A percentile compares a stretch with the other conserved stretches of the same genome.
phyloP scores from a whole-genome alignment of 2,329 filamentous ascomycete genomes.

The Dactylellina leptospora region DNA sequence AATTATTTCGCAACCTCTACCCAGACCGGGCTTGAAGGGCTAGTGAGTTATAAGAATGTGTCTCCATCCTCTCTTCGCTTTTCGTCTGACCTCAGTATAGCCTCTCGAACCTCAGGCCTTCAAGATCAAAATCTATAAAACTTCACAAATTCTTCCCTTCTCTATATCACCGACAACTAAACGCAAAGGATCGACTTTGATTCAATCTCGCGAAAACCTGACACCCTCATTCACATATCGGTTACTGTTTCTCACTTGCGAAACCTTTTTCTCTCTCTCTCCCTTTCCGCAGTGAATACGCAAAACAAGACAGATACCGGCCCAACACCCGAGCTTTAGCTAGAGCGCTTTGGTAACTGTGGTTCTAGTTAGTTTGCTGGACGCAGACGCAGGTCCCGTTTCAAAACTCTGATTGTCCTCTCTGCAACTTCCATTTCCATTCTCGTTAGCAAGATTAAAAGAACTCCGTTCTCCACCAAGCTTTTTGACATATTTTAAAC shows the following conservation, averaged over 20 bases:
- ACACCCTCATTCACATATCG: neutral
- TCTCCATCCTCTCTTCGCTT: neutral
- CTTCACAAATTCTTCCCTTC: neutral
- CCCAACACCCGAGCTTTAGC: neutral
- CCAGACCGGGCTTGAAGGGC: neutral
- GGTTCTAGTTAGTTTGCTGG: conserved; percentile 6
- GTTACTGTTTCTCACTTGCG: neutral
- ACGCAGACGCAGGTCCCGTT: conserved; percentile 13
- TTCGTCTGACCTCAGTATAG: conserved; percentile 1
- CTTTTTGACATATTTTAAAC: neutral
- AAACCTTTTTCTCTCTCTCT: no score
- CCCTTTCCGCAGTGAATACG: neutral
- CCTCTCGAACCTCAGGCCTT: conserved; percentile 7
- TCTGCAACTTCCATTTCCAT: conserved; percentile 2
- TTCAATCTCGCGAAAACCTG: neutral
- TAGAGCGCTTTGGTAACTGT: conserved; percentile 4
- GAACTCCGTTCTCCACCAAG: neutral
- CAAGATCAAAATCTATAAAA: neutral
- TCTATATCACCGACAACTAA: conserved; percentile 1
- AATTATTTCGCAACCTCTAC: neutral
- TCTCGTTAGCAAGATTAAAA: neutral
- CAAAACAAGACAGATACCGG: neutral
- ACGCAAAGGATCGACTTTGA: neutral
- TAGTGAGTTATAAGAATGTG: neutral
- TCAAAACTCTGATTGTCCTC: conserved; percentile 18